These are phyloP conservation scores for Spergularia azorica DNA, from an alignment of 179 eudicot species.

Conservation along the genomic window DNA sequence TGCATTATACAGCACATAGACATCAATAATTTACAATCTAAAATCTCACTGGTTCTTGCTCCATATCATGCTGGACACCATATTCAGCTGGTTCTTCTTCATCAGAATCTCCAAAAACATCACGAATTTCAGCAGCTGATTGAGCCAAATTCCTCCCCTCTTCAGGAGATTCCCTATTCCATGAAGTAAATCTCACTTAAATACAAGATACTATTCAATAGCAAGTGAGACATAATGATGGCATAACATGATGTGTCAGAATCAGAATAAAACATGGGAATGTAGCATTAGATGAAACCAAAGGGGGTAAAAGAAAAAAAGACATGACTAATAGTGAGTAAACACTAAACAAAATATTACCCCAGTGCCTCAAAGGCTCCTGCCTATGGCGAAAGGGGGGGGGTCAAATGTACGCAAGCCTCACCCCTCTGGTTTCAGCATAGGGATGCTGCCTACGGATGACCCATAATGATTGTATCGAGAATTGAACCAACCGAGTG, in stretches of 20 bases:
- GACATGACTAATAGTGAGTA: not conserved
- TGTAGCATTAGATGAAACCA: not conserved
- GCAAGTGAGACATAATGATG: not conserved
- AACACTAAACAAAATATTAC: no score
- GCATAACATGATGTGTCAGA: not conserved
- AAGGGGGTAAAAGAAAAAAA: not conserved
- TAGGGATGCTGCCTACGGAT: no score
- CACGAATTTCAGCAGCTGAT: conserved; percentile 90
- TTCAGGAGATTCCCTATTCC: conserved; percentile 57
- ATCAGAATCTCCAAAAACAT: conserved; percentile 99
- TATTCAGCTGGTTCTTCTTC: conserved; percentile 86
- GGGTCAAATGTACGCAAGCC: no score
- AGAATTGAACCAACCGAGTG: no score
- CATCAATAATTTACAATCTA: not conserved
- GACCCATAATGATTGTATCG: no score
- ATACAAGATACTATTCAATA: not conserved
- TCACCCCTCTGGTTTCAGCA: no score
- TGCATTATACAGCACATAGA: conserved; percentile 20
- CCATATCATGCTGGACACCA: conserved; percentile 61
- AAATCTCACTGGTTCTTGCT: conserved; percentile 63
- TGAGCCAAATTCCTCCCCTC: conserved; percentile 71
- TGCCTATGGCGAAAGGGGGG: no score
- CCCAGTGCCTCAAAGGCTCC: no score
- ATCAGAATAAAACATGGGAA: not conserved
- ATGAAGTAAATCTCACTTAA: not conserved